phyloP scores from a whole-genome alignment of 2,329 filamentous ascomycete genomes.

The Aphanocladium album region DNA sequence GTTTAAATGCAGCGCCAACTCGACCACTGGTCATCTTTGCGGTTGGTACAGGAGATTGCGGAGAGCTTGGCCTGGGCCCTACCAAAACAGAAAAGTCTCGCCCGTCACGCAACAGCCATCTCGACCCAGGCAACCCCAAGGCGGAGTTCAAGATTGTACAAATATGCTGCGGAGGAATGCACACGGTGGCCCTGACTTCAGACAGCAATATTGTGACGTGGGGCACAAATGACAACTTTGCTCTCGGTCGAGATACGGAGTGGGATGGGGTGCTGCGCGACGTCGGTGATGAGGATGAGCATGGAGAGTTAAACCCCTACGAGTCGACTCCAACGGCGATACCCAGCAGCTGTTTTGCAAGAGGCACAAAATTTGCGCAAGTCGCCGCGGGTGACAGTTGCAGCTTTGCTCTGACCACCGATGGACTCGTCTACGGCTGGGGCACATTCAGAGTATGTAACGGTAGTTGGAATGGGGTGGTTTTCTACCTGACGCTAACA shows the following conservation, averaged over 20 bases:
- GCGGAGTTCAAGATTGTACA: constrained; percentile 46
- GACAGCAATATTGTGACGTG: constrained; percentile 74
- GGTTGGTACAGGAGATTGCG: constrained; percentile 1
- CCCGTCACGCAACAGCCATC: constrained; percentile 15
- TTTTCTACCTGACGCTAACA: neutral
- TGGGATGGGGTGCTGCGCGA: constrained; percentile 55
- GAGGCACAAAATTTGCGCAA: constrained; percentile 48
- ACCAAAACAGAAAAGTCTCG: neutral
- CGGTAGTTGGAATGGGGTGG: neutral
- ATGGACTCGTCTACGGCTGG: constrained; percentile 69
- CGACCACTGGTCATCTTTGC: too few species aligned
- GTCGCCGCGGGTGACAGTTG: constrained; percentile 64
- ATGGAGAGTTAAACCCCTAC: constrained; percentile 57
- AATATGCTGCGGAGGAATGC: constrained; percentile 70
- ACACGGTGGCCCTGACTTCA: constrained; percentile 64
- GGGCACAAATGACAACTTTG: constrained; percentile 77
- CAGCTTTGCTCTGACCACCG: constrained; percentile 64
- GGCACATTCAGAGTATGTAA: constrained; percentile 62
- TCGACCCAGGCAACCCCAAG: constrained; percentile 16
- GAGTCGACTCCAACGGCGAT: constrained; percentile 59
- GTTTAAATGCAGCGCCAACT: too few species aligned
- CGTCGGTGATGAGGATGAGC: constrained; percentile 36
- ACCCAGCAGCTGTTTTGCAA: constrained; percentile 48
- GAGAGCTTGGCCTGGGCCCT: constrained; percentile 2
- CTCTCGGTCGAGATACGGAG: constrained; percentile 63